phyloP scores from a whole-genome alignment of 768 basidiomycete species.

The Termitomyces bulborhizus region DNA sequence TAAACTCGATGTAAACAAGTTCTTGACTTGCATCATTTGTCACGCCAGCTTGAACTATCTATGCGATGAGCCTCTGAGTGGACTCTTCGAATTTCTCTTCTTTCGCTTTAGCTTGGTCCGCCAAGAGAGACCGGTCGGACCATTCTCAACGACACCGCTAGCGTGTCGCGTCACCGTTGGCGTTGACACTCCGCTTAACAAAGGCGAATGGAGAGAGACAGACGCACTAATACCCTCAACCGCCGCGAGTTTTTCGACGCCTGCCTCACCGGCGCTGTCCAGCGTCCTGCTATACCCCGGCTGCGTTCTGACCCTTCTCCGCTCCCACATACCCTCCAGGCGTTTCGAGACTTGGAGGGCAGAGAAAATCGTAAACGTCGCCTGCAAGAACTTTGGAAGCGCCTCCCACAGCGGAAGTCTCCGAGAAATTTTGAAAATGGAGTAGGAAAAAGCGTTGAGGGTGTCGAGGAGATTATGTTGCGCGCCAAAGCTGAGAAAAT shows the following conservation, averaged over 20 bases:
- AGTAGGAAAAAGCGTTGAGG: slow-evolving; percentile 3
- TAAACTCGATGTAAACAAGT: slow-evolving; percentile 12
- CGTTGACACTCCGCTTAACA: neutral
- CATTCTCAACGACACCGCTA: slow-evolving; percentile 8
- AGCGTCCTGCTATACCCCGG: slow-evolving; percentile 52
- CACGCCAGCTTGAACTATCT: neutral
- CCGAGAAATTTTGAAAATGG: slow-evolving; percentile 6
- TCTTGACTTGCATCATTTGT: slow-evolving; percentile 12
- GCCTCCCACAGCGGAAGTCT: slow-evolving; percentile 32
- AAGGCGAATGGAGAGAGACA: slow-evolving; percentile 16
- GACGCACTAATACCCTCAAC: slow-evolving; percentile 20
- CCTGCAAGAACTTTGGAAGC: slow-evolving; percentile 58
- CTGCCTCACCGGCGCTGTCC: slow-evolving; percentile 43
- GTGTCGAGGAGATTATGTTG: slow-evolving; percentile 29
- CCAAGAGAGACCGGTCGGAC: slow-evolving; percentile 10
- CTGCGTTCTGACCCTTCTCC: slow-evolving; percentile 49
- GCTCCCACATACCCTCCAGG: slow-evolving; percentile 44
- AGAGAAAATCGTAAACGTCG: slow-evolving; percentile 52
- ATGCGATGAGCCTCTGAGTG: slow-evolving; percentile 29
- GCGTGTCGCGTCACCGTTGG: slow-evolving; percentile 5
- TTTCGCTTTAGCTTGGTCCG: slow-evolving; percentile 8
- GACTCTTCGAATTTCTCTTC: slow-evolving; percentile 19
- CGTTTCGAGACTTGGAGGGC: slow-evolving; percentile 63
- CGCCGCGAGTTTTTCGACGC: slow-evolving; percentile 49
- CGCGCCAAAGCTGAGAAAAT: slow-evolving; percentile 60